Percentiles rank a stretch among this genome's conserved stretches.
phyloP scores from a whole-genome alignment of 129 eudicot genomes.

The Arctium lappa region DNA sequence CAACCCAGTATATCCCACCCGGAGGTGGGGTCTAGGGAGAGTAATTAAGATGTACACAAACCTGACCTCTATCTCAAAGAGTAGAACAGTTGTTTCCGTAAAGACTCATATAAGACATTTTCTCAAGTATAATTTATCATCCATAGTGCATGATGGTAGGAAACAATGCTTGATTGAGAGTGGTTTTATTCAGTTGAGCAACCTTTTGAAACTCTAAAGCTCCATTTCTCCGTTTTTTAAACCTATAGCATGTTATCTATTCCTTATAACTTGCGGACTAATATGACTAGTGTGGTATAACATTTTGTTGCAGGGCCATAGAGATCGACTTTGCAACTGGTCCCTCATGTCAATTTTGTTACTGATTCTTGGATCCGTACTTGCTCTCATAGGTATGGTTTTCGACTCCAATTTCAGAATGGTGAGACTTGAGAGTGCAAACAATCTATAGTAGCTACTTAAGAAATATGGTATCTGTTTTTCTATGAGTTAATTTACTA shows the following conservation, averaged over 20 bases:
- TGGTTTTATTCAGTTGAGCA: not conserved
- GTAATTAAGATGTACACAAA: not conserved
- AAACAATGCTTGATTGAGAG: not conserved
- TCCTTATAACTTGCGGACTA: not conserved
- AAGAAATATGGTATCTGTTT: not conserved
- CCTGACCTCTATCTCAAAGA: not conserved
- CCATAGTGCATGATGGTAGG: not conserved
- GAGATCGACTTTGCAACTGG: slow-evolving; percentile 62
- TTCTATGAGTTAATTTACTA: not conserved
- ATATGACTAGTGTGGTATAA: not conserved
- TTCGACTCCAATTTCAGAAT: not conserved
- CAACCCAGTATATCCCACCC: not conserved
- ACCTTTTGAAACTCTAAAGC: not conserved
- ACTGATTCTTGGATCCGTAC: slow-evolving; percentile 50
- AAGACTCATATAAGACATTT: not conserved
- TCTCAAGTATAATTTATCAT: slow-evolving; percentile 1
- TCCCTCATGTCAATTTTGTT: slow-evolving; percentile 40
- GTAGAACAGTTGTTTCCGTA: not conserved
- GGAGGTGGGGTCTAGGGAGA: not conserved
- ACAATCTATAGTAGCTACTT: not conserved
- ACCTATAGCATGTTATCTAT: slow-evolving; percentile 11
- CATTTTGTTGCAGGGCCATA: slow-evolving; percentile 53
- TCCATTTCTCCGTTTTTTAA: not conserved
- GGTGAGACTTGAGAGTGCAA: not conserved
- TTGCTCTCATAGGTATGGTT: slow-evolving; percentile 56